phyloP scores from a whole-genome alignment of 2,329 filamentous ascomycete genomes.

The Aspergillus piperis region DNA sequence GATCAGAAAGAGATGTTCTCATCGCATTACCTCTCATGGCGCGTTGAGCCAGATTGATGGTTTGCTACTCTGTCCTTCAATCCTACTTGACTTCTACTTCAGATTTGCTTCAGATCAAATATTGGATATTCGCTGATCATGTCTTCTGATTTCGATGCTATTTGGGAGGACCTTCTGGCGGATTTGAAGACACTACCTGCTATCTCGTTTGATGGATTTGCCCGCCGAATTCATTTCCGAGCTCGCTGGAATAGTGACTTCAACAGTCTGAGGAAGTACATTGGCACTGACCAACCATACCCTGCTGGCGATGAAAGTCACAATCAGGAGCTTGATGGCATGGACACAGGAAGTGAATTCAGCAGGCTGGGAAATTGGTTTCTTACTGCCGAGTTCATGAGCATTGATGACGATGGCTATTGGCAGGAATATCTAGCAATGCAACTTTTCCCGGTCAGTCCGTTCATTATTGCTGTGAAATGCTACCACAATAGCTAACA shows the following conservation, averaged over 20 bases:
- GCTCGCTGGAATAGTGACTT: neutral
- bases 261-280: neutral
- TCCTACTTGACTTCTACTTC: too few species aligned
- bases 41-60: neutral
- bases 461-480: too few species aligned
- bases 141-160: neutral
- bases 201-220: neutral
- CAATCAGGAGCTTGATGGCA: neutral
- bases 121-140: neutral
- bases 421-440: neutral
- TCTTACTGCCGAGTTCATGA: neutral
- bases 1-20: neutral
- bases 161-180: neutral
- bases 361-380: neutral
- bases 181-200: neutral
- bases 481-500: too few species aligned
- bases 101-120: neutral
- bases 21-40: too few species aligned
- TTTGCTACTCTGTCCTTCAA: too few species aligned
- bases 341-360: neutral
- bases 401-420: neutral
- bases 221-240: neutral
- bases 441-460: neutral
- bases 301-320: neutral
- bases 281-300: neutral